Conservation (phyloP, 225 moss, liverwort and hornwort species). For the Pleurozium schreberi region DNA sequence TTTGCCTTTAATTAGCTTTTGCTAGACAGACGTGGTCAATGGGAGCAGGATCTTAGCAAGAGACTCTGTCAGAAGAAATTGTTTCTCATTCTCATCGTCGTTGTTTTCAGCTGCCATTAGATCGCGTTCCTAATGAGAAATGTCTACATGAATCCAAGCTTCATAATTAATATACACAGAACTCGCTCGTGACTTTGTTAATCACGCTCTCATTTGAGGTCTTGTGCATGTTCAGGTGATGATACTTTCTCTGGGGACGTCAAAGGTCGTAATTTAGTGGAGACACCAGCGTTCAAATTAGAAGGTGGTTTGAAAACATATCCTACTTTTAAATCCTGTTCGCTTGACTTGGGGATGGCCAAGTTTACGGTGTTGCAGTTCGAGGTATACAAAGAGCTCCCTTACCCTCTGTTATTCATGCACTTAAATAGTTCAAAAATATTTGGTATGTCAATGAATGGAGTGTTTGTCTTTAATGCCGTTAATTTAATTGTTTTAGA, state of each 20-base stretch:
- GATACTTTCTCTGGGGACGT: neutral
- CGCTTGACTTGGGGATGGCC: constrained; percentile 23
- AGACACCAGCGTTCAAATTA: constrained; percentile 11
- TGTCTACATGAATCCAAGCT: neutral
- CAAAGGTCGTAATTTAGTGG: constrained; percentile 14
- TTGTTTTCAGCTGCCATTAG: neutral
- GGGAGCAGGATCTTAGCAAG: neutral
- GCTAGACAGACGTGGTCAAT: neutral
- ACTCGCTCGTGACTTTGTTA: neutral
- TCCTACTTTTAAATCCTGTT: constrained; percentile 25
- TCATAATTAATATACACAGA: neutral
- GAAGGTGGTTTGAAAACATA: constrained; percentile 37
- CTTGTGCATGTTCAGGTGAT: constrained; percentile 13
- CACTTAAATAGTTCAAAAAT: neutral
- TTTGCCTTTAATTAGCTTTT: neutral
- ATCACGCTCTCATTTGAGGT: neutral
- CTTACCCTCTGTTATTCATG: neutral
- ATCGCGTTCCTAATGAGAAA: neutral
- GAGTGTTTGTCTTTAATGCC: neutral
- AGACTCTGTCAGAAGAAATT: neutral
- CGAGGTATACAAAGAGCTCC: constrained; percentile 19
- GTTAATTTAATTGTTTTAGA: neutral
- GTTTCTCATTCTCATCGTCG: neutral
- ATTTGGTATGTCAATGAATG: neutral
- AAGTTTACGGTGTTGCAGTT: constrained; percentile 42